These are phyloP conservation scores for Ilex paraguariensis DNA, from an alignment of 305 asterid species.

Conservation along the genomic window DNA sequence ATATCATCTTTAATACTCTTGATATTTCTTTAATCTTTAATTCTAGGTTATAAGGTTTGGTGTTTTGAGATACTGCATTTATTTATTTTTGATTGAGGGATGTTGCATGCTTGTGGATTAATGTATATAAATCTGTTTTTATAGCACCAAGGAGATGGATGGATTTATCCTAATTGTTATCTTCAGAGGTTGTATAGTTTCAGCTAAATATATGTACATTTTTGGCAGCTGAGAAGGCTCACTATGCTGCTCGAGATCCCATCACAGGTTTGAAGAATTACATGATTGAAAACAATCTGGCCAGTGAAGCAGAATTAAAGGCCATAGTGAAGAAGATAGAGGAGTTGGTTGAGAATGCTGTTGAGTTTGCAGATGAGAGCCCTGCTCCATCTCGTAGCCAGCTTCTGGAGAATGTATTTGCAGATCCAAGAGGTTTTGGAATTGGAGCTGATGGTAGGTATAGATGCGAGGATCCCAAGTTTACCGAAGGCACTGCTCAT, in stretches of 20 bases:
- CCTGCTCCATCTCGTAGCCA: conserved; percentile 79
- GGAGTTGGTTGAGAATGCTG: conserved; percentile 84
- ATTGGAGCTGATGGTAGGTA: conserved; percentile 97
- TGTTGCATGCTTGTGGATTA: too few relatives aligned
- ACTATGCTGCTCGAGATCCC: conserved; percentile 81
- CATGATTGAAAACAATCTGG: conserved; percentile 63
- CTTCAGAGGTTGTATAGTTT: too few relatives aligned
- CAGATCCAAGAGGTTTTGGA: conserved; percentile 93
- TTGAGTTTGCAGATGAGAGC: conserved; percentile 86
- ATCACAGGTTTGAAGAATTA: conserved; percentile 71
- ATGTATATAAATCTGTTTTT: too few relatives aligned
- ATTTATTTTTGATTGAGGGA: too few relatives aligned
- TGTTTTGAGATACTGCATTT: too few relatives aligned
- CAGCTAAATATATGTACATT: conserved; percentile 1
- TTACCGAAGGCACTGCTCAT: conserved; percentile 95
- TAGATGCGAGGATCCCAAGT: conserved; percentile 95
- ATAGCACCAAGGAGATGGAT: too few relatives aligned
- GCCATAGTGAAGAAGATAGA: conserved; percentile 84
- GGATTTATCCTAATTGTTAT: too few relatives aligned
- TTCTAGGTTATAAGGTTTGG: too few relatives aligned
- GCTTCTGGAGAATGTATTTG: conserved; percentile 88
- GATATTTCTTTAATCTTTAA: too few relatives aligned
- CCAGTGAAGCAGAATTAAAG: conserved; percentile 67
- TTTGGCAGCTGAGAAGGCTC: conserved; percentile 92
- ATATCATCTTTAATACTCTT: too few relatives aligned